These are phyloP conservation scores for Talaromyces thailandensis DNA, from an alignment of 495 filamentous ascomycete genomes.

Conservation along the genomic window DNA sequence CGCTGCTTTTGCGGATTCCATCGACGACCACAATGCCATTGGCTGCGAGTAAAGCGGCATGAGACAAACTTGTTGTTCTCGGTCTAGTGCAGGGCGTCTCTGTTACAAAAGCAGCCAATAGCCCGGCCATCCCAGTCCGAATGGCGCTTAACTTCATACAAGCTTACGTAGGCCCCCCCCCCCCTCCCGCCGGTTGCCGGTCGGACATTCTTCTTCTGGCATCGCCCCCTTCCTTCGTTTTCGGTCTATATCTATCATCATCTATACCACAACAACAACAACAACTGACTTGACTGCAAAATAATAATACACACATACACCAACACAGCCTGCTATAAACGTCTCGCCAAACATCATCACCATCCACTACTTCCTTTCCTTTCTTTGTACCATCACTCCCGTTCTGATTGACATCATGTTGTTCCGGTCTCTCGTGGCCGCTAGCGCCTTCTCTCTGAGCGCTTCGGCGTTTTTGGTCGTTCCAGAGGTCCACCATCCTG, in stretches of 20 bases:
- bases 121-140: background rate
- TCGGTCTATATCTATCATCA: background rate
- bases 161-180: background rate
- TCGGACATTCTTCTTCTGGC: background rate
- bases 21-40: background rate
- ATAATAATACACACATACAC: background rate
- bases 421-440: constrained; percentile 31
- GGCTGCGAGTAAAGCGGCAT: background rate
- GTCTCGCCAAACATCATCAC: background rate
- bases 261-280: background rate
- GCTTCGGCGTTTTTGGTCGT: constrained; percentile 40
- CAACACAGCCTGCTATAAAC: background rate
- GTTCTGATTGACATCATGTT: constrained; percentile 23
- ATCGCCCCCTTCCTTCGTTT: background rate
- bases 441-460: constrained; percentile 31
- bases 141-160: background rate
- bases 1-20: background rate
- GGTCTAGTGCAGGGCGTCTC: background rate
- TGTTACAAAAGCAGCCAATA: background rate
- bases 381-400: background rate
- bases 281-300: no score
- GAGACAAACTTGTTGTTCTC: background rate
- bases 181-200: background rate
- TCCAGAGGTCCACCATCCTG: constrained; percentile 27
- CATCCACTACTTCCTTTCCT: background rate